Conservation (phyloP, 768 basidiomycete genomes). For the Udeniomyces megalosporus region DNA sequence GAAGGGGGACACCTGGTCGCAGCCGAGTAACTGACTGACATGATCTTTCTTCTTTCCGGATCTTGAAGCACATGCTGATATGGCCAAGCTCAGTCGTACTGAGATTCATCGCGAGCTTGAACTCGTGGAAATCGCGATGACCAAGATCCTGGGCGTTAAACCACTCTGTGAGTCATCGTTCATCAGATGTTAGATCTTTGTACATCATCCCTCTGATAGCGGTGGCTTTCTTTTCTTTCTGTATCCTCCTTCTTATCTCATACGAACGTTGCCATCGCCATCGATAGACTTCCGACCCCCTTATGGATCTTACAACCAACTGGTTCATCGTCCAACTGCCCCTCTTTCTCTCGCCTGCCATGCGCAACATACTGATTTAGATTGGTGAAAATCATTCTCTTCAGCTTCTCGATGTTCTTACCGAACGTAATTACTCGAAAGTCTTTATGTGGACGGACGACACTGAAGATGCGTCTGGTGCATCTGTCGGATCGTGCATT, state of each 20-base stretch:
- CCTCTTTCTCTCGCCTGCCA: no score
- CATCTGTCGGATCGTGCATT: conserved; percentile 18
- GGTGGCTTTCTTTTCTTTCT: no score
- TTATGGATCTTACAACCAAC: conserved; percentile 26
- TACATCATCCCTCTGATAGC: not conserved
- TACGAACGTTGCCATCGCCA: not conserved
- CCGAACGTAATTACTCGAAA: conserved; percentile 27
- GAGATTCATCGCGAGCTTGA: conserved; percentile 20
- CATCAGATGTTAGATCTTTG: not conserved
- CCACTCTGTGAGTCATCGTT: conserved; percentile 19
- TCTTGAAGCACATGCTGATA: conserved; percentile 21
- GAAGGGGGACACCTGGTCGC: no score
- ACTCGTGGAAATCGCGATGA: conserved; percentile 25
- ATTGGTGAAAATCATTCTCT: no score
- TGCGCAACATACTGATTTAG: no score
- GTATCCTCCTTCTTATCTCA: not conserved
- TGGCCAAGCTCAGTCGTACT: conserved; percentile 19
- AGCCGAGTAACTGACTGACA: not conserved
- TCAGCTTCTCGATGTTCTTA: conserved; percentile 22
- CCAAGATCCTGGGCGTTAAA: conserved; percentile 27
- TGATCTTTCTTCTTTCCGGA: not conserved
- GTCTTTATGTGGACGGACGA: conserved; percentile 27
- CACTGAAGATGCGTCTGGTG: conserved; percentile 16
- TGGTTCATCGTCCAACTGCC: no score
- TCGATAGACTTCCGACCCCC: conserved; percentile 24